Conservation (phyloP, 2,329 filamentous ascomycete genomes). For the Calonectria honghensis region DNA sequence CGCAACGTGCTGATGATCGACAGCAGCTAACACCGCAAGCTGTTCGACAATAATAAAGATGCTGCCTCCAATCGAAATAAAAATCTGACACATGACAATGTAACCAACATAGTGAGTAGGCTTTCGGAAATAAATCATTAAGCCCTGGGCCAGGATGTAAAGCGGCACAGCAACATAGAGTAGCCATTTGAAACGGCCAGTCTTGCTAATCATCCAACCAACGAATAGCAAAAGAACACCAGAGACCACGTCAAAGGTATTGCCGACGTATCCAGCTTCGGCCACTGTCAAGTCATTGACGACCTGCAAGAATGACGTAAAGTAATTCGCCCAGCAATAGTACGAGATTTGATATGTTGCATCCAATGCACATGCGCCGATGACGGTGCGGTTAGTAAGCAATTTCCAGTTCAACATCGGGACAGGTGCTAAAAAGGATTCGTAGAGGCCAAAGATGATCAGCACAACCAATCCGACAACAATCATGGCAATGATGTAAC, state of each 20-base stretch:
- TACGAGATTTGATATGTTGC: slow-evolving; percentile 65
- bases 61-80: slow-evolving; percentile 70
- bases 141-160: slow-evolving; percentile 70
- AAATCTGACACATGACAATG: slow-evolving; percentile 70
- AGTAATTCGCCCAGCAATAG: slow-evolving; percentile 68
- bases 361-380: slow-evolving; percentile 66
- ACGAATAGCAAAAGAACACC: slow-evolving; percentile 68
- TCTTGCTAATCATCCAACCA: slow-evolving; percentile 67
- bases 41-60: slow-evolving; percentile 66
- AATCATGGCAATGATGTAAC: slow-evolving; percentile 72
- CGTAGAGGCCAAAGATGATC: slow-evolving; percentile 72
- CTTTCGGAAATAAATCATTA: slow-evolving; percentile 59
- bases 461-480: slow-evolving; percentile 74
- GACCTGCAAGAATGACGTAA: slow-evolving; percentile 71
- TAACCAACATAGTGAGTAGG: slow-evolving; percentile 64
- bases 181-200: slow-evolving; percentile 71
- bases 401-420: slow-evolving; percentile 74
- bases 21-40: slow-evolving; percentile 55
- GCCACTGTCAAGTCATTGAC: slow-evolving; percentile 68
- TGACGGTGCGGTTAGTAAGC: slow-evolving; percentile 68
- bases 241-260: slow-evolving; percentile 69
- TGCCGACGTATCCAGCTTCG: slow-evolving; percentile 68
- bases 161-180: slow-evolving; percentile 69
- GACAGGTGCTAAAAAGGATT: slow-evolving; percentile 72
- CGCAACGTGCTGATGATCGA: slow-evolving; percentile 59